These are phyloP conservation scores for Suaeda aralocaspica DNA, from an alignment of 148 eudicot genomes.

Conservation along the genomic window DNA sequence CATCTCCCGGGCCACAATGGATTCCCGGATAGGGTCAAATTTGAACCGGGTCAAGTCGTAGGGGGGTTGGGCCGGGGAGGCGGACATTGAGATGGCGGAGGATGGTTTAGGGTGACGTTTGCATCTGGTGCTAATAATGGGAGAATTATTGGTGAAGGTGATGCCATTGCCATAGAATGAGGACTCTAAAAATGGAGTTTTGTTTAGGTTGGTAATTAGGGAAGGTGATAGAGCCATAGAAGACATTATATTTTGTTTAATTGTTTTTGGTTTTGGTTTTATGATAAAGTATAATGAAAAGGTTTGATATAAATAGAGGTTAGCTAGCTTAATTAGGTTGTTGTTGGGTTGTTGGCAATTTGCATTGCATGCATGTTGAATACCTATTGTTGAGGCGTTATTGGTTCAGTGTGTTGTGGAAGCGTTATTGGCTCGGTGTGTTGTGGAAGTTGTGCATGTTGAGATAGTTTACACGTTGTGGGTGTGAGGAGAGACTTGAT, in stretches of 20 bases:
- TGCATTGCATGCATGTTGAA: no score
- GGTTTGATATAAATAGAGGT: no score
- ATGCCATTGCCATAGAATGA: conserved; percentile 20
- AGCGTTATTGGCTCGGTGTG: no score
- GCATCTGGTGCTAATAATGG: conserved; percentile 19
- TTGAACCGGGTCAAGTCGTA: conserved; percentile 55
- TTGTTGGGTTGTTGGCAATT: no score
- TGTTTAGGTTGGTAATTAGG: conserved; percentile 21
- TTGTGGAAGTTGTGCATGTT: no score
- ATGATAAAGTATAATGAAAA: no score
- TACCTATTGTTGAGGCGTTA: no score
- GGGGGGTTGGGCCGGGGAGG: conserved; percentile 28
- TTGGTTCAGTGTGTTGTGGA: no score
- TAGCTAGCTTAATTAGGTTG: no score
- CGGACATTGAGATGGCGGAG: conserved; percentile 3
- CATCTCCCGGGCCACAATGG: conserved; percentile 91
- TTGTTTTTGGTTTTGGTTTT: neutral
- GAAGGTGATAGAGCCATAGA: conserved; percentile 26
- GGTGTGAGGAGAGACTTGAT: no score
- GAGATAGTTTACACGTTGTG: no score
- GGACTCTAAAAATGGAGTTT: conserved; percentile 27
- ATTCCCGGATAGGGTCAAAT: conserved; percentile 82
- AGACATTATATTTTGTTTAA: conserved; percentile 19
- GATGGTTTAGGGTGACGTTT: conserved; percentile 17
- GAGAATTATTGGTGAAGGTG: conserved; percentile 18